phyloP scores from a whole-genome alignment of 768 basidiomycete genomes.

The Lanmaoa pseudosensibilis region DNA sequence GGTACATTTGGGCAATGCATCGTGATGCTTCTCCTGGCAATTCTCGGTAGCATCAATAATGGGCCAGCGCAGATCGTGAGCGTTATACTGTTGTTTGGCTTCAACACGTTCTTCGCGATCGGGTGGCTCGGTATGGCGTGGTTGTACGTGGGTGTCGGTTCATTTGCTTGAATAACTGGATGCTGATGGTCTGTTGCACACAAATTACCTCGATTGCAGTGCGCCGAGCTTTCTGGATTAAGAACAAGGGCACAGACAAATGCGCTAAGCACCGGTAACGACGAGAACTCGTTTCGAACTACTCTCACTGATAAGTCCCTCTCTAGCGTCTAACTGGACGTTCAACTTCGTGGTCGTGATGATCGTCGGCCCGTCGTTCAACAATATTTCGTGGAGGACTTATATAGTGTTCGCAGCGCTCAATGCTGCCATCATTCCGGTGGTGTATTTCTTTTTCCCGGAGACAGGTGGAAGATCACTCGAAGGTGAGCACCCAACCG shows the following conservation, averaged over 20 bases:
- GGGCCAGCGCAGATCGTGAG: background rate
- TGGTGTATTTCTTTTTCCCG: background rate
- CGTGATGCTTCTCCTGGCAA: background rate
- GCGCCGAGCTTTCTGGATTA: background rate
- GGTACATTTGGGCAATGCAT: background rate
- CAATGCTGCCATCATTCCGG: background rate
- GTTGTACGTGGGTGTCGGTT: background rate
- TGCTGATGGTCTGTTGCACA: background rate
- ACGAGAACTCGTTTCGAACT: background rate
- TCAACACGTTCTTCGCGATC: background rate
- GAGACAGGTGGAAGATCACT: background rate
- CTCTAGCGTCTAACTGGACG: background rate
- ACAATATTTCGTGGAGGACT: background rate
- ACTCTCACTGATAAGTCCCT: background rate
- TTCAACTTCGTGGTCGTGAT: background rate
- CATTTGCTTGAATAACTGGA: background rate
- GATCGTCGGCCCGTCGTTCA: background rate
- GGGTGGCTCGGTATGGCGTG: background rate
- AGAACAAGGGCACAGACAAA: background rate
- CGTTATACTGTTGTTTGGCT: background rate
- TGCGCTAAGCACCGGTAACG: background rate
- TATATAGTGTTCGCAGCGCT: background rate
- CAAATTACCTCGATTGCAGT: background rate
- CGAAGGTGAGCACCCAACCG: background rate
- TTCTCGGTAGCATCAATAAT: background rate